These are phyloP conservation scores for Verticillium klebahnii DNA, from an alignment of 2,329 filamentous ascomycete species.

Conservation along the genomic window DNA sequence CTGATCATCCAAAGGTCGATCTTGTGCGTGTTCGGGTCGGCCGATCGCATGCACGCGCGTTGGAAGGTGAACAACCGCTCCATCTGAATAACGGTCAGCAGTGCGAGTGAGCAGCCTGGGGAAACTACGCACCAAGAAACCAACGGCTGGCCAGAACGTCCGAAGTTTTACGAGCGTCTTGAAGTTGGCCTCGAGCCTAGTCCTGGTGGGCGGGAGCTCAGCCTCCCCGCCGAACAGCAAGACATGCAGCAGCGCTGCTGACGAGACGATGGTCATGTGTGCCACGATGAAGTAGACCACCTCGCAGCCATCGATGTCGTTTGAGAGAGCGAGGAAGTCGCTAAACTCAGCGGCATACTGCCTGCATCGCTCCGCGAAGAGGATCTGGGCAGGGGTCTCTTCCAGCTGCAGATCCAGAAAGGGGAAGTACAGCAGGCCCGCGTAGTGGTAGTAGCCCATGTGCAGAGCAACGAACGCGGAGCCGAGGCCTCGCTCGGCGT, in stretches of 20 bases:
- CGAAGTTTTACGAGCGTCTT: constrained; percentile 10
- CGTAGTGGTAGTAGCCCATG: constrained; percentile 1
- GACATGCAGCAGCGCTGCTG: constrained; percentile 26
- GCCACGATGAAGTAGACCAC: constrained; percentile 25
- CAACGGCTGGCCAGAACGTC: constrained; percentile 10
- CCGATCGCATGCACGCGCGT: constrained; percentile 5
- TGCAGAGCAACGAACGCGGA: constrained; percentile 2
- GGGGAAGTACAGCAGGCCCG: constrained; percentile 1
- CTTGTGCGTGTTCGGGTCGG: constrained; percentile 5
- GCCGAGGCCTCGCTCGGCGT: neutral
- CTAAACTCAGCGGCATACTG: neutral
- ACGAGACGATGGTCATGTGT: constrained; percentile 29
- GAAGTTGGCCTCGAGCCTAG: constrained; percentile 10
- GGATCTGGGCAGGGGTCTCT: neutral
- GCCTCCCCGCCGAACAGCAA: constrained; percentile 22
- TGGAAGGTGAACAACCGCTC: constrained; percentile 9
- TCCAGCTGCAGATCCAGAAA: constrained; percentile 1
- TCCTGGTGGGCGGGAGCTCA: constrained; percentile 3
- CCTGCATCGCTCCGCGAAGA: neutral
- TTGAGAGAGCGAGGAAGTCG: neutral
- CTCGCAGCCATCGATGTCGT: constrained; percentile 16
- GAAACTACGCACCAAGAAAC: constrained; percentile 1
- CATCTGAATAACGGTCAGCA: constrained; percentile 1
- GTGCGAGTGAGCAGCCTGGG: neutral
- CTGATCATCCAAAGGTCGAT: constrained; percentile 11